phyloP scores from a whole-genome alignment of 352 stramenopile genomes.

The Thalassiosira delicatula region DNA sequence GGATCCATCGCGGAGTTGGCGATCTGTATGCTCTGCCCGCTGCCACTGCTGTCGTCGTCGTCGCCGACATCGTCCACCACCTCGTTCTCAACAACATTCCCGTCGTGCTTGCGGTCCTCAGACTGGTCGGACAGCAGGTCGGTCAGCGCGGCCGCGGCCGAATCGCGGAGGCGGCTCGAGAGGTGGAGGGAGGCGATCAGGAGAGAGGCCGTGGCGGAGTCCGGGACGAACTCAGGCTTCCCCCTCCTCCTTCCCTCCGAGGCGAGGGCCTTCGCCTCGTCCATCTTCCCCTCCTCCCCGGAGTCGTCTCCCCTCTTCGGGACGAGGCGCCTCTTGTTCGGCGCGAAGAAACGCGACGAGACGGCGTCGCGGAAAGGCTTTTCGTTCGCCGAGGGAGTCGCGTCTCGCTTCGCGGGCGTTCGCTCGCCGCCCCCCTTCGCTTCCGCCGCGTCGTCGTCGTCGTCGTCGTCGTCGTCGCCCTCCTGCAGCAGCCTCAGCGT shows the following conservation, averaged over 20 bases:
- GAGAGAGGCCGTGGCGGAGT: conserved; percentile 55
- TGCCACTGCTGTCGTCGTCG: not conserved
- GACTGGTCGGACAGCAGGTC: conserved; percentile 35
- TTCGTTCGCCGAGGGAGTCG: not conserved
- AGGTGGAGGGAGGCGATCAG: conserved; percentile 61
- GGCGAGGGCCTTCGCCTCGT: conserved; percentile 56
- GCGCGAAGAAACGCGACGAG: conserved; percentile 1
- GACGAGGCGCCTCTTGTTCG: not conserved
- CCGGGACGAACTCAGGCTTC: conserved; percentile 28
- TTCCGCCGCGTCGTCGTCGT: no score
- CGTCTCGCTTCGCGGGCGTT: not conserved
- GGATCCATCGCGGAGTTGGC: conserved; percentile 38
- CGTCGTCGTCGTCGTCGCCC: not conserved
- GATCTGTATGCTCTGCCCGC: conserved; percentile 57
- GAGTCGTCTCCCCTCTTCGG: not conserved
- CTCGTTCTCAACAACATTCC: not conserved
- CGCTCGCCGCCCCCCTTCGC: no score
- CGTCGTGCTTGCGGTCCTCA: conserved; percentile 12
- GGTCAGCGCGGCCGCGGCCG: conserved; percentile 36
- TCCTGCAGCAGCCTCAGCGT: conserved; percentile 43
- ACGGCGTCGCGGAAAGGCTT: not conserved
- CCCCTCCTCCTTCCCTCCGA: not conserved
- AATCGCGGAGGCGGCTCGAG: conserved; percentile 50
- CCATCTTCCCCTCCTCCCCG: not conserved
- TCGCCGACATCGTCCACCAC: not conserved